A percentile compares a stretch with the other conserved stretches of the same genome.
Conservation (phyloP, 805 yeast species). For the Pichia eremophila region DNA sequence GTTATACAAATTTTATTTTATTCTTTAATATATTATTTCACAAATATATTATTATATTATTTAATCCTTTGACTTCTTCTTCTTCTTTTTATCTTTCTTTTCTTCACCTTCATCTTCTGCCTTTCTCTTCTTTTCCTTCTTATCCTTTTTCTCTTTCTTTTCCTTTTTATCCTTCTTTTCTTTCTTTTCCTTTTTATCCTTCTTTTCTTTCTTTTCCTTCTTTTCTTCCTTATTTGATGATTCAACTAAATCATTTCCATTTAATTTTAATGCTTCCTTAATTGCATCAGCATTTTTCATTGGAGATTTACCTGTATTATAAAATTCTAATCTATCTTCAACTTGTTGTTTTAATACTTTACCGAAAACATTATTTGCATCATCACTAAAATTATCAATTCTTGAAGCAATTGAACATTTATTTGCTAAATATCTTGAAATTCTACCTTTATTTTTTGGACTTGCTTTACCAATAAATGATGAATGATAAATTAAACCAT, state of each 20-base stretch:
- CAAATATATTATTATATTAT: too few species aligned
- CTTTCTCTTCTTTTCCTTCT: background rate
- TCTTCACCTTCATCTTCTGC: conserved; percentile 1
- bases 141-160: conserved; percentile 6
- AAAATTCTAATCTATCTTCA: conserved; percentile 92
- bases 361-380: conserved; percentile 87
- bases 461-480: conserved; percentile 90
- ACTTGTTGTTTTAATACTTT: conserved; percentile 89
- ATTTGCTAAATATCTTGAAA: conserved; percentile 96
- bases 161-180: conserved; percentile 7
- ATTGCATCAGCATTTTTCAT: conserved; percentile 94
- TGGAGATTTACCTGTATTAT: conserved; percentile 94
- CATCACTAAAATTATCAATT: conserved; percentile 94
- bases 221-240: conserved; percentile 14
- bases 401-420: conserved; percentile 98
- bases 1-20: too few species aligned
- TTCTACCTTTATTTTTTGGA: conserved; percentile 97
- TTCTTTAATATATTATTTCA: too few species aligned
- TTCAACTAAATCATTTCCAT: conserved; percentile 29
- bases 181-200: conserved; percentile 4
- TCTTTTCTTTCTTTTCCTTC: conserved; percentile 2
- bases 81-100: conserved; percentile 5
- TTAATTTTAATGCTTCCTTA: conserved; percentile 75
- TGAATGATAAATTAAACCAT: conserved; percentile 91
- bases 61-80: conserved; percentile 22